A percentile compares a stretch with the other conserved stretches of the same genome.
Conservation (phyloP, 345 rosid genomes). For the Salix purpurea region DNA sequence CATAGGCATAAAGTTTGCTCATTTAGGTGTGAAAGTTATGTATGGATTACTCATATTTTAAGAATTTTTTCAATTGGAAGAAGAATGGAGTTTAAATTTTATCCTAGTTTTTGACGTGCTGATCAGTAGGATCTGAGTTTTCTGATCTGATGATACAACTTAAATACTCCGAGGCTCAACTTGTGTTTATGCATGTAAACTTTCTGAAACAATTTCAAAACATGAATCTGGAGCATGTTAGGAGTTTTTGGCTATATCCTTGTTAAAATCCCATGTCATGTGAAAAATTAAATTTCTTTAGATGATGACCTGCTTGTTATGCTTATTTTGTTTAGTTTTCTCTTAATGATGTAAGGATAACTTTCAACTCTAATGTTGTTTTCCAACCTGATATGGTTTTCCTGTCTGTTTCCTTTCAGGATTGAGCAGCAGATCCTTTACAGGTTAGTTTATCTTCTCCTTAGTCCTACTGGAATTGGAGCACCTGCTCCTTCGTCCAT, state of each 20-base stretch:
- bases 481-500: not conserved
- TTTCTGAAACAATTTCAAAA: not conserved
- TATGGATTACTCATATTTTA: not conserved
- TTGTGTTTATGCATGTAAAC: not conserved
- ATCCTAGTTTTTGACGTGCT: not conserved
- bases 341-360: not conserved
- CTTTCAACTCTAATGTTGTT: not conserved
- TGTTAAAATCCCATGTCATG: not conserved
- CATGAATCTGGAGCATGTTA: not conserved
- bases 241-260: not conserved
- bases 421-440: conserved; percentile 43
- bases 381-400: not conserved
- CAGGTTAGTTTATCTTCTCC: conserved; percentile 35
- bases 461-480: not conserved
- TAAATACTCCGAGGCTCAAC: not conserved
- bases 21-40: not conserved
- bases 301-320: not conserved
- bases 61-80: not conserved
- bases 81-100: not conserved
- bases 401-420: conserved; percentile 32
- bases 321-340: not conserved
- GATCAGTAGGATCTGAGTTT: not conserved
- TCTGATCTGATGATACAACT: not conserved
- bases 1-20: not conserved
- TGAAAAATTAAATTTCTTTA: not conserved